phyloP scores from a whole-genome alignment of 768 basidiomycete genomes.

The Phlebiopsis flavidoalba region DNA sequence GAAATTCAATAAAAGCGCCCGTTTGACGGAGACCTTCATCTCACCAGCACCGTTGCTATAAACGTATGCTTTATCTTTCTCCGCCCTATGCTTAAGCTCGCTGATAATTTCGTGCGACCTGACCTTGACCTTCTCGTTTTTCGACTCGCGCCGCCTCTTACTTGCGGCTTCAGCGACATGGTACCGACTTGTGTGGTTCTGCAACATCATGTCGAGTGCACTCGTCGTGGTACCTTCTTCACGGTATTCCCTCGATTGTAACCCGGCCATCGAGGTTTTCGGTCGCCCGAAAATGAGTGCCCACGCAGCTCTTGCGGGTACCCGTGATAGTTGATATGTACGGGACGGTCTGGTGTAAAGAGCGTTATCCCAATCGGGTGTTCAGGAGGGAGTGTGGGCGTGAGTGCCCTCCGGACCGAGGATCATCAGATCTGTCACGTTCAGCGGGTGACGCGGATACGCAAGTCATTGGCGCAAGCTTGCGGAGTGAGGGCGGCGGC shows the following conservation, averaged over 20 bases:
- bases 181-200: constrained; percentile 64
- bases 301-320: constrained; percentile 64
- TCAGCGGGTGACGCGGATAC: constrained; percentile 84
- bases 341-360: constrained; percentile 63
- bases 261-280: constrained; percentile 37
- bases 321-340: constrained; percentile 84
- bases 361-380: constrained; percentile 59
- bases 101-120: constrained; percentile 54
- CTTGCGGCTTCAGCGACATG: constrained; percentile 57
- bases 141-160: constrained; percentile 46
- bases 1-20: neutral
- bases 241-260: constrained; percentile 55
- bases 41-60: constrained; percentile 47
- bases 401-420: constrained; percentile 64
- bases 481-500: constrained; percentile 74
- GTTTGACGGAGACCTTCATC: constrained; percentile 25
- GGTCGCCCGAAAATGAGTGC: constrained; percentile 55
- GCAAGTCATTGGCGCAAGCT: constrained; percentile 60
- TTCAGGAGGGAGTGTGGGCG: constrained; percentile 64
- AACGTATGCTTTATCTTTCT: constrained; percentile 60
- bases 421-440: constrained; percentile 88
- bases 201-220: constrained; percentile 83
- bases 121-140: constrained; percentile 59
- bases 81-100: constrained; percentile 52
- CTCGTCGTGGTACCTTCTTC: constrained; percentile 82